These are phyloP conservation scores for Boletales sp. DNA, from an alignment of 768 basidiomycete species.

Conservation along the genomic window DNA sequence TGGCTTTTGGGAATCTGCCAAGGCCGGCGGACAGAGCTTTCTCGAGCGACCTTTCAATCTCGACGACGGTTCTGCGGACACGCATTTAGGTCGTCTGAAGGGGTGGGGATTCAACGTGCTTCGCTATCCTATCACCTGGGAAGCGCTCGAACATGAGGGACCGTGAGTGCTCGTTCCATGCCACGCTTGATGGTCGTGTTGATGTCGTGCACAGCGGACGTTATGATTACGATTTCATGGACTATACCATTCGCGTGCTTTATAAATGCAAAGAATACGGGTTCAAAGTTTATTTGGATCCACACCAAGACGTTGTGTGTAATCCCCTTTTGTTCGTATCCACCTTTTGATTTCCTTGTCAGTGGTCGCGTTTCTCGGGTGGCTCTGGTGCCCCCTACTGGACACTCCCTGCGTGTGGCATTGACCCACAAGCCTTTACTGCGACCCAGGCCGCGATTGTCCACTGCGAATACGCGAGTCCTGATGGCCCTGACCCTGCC, in stretches of 20 bases:
- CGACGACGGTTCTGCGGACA: conserved; percentile 81
- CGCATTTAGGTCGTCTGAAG: conserved; percentile 78
- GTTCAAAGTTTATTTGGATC: conserved; percentile 90
- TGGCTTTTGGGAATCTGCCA: conserved; percentile 80
- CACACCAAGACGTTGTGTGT: conserved; percentile 93
- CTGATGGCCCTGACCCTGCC: conserved; percentile 61
- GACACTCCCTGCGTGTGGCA: conserved; percentile 88
- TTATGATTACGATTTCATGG: conserved; percentile 90
- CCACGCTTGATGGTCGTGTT: background rate
- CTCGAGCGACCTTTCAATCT: conserved; percentile 75
- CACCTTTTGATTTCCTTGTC: background rate
- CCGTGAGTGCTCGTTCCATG: conserved; percentile 68
- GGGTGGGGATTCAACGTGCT: conserved; percentile 95
- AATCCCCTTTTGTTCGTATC: background rate
- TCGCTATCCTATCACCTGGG: conserved; percentile 87
- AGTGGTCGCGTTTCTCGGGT: conserved; percentile 96
- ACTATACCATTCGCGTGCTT: conserved; percentile 85
- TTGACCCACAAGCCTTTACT: conserved; percentile 82
- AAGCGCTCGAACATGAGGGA: conserved; percentile 87
- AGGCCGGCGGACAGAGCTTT: conserved; percentile 67
- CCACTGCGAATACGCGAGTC: conserved; percentile 80
- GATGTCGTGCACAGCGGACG: conserved; percentile 53
- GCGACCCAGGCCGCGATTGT: conserved; percentile 82
- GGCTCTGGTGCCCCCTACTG: conserved; percentile 95
- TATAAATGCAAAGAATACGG: conserved; percentile 89